These are phyloP conservation scores for Monosporascus cannonballus DNA, from an alignment of 2,329 filamentous ascomycete genomes.

Conservation along the genomic window DNA sequence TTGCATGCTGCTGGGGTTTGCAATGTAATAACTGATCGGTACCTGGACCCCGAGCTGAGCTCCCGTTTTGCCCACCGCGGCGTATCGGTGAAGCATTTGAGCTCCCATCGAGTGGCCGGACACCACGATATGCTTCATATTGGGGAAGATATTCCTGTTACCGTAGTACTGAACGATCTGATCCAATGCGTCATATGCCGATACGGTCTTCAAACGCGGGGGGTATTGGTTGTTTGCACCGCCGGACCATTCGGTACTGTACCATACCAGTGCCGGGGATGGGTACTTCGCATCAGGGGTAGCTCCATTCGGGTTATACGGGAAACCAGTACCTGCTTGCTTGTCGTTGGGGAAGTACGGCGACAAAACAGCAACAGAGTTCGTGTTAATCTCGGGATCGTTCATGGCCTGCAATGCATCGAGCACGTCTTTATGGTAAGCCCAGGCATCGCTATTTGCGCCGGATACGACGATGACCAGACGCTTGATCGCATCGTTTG, in stretches of 20 bases:
- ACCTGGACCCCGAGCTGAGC: constrained; percentile 1
- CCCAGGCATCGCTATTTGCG: constrained; percentile 2
- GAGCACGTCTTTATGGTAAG: constrained; percentile 2
- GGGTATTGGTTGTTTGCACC: constrained; percentile 5
- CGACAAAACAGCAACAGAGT: background rate
- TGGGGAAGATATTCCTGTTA: constrained; percentile 1
- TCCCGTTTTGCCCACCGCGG: constrained; percentile 2
- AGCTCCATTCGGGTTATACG: constrained; percentile 2
- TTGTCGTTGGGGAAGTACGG: constrained; percentile 5
- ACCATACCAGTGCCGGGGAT: constrained; percentile 4
- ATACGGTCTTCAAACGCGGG: background rate
- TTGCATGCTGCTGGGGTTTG: constrained; percentile 1
- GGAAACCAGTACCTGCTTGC: constrained; percentile 2
- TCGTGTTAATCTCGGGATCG: background rate
- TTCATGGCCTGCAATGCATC: constrained; percentile 1
- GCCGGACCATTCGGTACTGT: constrained; percentile 1
- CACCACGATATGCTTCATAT: constrained; percentile 4
- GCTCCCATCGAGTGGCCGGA: constrained; percentile 4
- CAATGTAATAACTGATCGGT: constrained; percentile 2
- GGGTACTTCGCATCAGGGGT: constrained; percentile 3
- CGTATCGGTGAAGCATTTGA: constrained; percentile 3
- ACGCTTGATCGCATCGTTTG: background rate
- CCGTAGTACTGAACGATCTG: constrained; percentile 3
- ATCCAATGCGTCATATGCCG: constrained; percentile 3
- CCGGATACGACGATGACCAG: constrained; percentile 3